phyloP scores from a whole-genome alignment of 306 rosid genomes.

The Albizia julibrissin region DNA sequence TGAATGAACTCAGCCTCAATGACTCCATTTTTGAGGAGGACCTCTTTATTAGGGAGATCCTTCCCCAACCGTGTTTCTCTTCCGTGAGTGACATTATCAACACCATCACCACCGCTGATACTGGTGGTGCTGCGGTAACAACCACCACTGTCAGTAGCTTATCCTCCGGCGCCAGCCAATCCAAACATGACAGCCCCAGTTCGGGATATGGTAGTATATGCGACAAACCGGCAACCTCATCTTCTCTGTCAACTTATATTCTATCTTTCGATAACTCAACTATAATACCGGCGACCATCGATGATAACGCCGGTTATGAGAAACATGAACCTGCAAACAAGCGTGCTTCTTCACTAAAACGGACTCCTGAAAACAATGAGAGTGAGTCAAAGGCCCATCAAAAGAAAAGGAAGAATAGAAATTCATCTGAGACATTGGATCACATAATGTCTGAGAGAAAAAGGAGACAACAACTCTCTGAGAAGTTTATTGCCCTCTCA shows the following conservation, averaged over 20 bases:
- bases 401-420: conserved; percentile 2
- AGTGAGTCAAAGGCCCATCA: conserved; percentile 15
- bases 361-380: not conserved
- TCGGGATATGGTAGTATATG: not conserved
- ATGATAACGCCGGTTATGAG: too few relatives aligned
- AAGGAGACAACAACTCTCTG: conserved; percentile 32
- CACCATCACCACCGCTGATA: not conserved
- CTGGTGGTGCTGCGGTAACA: too few relatives aligned
- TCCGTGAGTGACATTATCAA: conserved; percentile 4
- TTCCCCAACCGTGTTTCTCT: conserved; percentile 19
- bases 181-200: not conserved
- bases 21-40: conserved; percentile 12
- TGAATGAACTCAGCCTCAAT: not conserved
- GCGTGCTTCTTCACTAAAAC: not conserved
- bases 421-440: conserved; percentile 21
- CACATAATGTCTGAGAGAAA: conserved; percentile 38
- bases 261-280: not conserved
- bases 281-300: not conserved
- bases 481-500: conserved; percentile 38
- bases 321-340: not conserved
- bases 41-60: conserved; percentile 25
- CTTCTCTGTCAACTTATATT: not conserved
- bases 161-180: too few relatives aligned
- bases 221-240: not conserved
- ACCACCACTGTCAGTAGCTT: too few relatives aligned